phyloP scores from a whole-genome alignment of 1,139 yeast species.

The Pneumocystis oryctolagi region DNA sequence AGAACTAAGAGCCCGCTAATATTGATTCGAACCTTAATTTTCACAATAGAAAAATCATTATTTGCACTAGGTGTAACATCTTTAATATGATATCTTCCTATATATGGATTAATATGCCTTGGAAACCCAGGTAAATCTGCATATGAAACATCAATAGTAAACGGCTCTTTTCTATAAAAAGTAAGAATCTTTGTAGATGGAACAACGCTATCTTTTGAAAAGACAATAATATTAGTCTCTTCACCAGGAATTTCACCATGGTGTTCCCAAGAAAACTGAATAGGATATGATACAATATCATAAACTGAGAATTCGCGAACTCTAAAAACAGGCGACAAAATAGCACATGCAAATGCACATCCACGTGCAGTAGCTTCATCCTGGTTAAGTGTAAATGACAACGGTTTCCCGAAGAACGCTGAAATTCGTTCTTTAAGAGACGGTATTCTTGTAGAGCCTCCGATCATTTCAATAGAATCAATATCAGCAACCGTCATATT shows the following conservation, averaged over 20 bases:
- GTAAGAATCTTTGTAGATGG: slow-evolving; percentile 95
- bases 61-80: slow-evolving; percentile 73
- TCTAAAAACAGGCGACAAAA: slow-evolving; percentile 96
- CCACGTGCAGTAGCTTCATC: slow-evolving; percentile 99
- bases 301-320: slow-evolving; percentile 98
- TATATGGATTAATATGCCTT: slow-evolving; percentile 43
- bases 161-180: slow-evolving; percentile 79
- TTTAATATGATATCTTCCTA: slow-evolving; percentile 74
- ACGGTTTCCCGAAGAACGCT: slow-evolving; percentile 69
- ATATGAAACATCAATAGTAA: slow-evolving; percentile 73
- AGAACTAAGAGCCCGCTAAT: slow-evolving; percentile 91
- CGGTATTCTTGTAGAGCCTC: slow-evolving; percentile 98
- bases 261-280: slow-evolving; percentile 90
- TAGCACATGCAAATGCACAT: slow-evolving; percentile 97
- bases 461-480: slow-evolving; percentile 86
- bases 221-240: slow-evolving; percentile 84
- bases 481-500: slow-evolving; percentile 56
- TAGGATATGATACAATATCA: slow-evolving; percentile 83
- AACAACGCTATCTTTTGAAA: slow-evolving; percentile 84
- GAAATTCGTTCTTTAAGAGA: slow-evolving; percentile 65
- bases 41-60: slow-evolving; percentile 68
- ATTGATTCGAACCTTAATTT: slow-evolving; percentile 90
- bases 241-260: slow-evolving; percentile 59
- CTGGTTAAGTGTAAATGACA: slow-evolving; percentile 92
- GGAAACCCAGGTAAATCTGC: slow-evolving; percentile 64